Conservation (phyloP, 192 early-diverging fungal species). For the Podila horticola region DNA sequence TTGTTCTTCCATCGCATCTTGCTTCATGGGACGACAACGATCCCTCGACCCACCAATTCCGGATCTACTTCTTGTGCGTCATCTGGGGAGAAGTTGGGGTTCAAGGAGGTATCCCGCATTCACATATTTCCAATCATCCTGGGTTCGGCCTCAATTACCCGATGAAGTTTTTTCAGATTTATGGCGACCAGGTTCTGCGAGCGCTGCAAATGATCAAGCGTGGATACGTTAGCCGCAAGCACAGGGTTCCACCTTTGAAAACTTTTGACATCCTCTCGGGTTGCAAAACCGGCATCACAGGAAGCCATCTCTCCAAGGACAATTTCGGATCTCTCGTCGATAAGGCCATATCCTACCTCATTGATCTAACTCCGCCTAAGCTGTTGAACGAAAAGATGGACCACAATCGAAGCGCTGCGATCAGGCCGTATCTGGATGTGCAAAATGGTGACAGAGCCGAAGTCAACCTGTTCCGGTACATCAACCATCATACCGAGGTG, state of each 20-base stretch:
- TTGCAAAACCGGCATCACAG: neutral
- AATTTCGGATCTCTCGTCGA: neutral
- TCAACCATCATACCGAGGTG: neutral
- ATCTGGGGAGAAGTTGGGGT: neutral
- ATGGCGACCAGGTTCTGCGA: neutral
- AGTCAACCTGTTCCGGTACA: neutral
- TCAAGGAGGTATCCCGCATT: too few species aligned
- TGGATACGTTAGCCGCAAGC: neutral
- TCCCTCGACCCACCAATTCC: neutral
- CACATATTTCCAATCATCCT: neutral
- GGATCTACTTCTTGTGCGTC: neutral
- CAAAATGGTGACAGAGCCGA: neutral
- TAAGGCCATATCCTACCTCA: neutral
- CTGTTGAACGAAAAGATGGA: neutral
- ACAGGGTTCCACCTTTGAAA: neutral
- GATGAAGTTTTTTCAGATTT: neutral
- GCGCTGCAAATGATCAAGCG: neutral
- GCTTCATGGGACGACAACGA: neutral
- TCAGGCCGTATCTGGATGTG: neutral
- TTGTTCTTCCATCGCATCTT: neutral
- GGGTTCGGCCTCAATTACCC: neutral
- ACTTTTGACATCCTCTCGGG: neutral
- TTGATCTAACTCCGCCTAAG: neutral
- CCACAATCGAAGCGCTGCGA: neutral
- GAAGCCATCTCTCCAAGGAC: neutral